Conservation (phyloP, 2,329 filamentous ascomycete genomes). For the Claviceps citrina region DNA sequence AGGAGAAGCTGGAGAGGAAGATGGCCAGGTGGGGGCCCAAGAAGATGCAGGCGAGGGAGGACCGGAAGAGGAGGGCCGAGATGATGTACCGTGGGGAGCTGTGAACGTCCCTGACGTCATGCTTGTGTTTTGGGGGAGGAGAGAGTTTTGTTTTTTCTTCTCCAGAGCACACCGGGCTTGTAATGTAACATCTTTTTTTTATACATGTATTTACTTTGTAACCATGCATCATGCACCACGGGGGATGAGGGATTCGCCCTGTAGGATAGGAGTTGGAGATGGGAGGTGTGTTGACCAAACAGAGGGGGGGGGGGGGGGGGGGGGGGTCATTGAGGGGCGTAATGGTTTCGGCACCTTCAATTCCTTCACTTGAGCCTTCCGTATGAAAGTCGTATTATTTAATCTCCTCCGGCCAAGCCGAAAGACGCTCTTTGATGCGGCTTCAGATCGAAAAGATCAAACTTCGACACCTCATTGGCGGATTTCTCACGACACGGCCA, state of each 20-base stretch:
- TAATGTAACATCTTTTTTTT: too few relatives aligned
- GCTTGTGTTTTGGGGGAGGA: too few relatives aligned
- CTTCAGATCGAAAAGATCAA: not conserved
- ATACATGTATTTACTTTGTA: too few relatives aligned
- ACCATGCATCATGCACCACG: too few relatives aligned
- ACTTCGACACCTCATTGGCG: not conserved
- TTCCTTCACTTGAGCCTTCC: constrained; percentile 12
- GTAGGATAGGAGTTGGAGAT: too few relatives aligned
- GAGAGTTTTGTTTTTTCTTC: too few relatives aligned
- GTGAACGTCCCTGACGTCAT: too few relatives aligned
- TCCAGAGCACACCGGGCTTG: too few relatives aligned
- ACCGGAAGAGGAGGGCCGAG: constrained; percentile 36
- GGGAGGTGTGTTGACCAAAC: too few relatives aligned
- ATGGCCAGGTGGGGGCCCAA: constrained; percentile 43
- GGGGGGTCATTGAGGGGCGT: constrained; percentile 10
- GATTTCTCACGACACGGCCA: not conserved
- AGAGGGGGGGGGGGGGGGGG: too few relatives aligned
- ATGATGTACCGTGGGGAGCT: constrained; percentile 38
- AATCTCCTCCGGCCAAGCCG: constrained; percentile 6
- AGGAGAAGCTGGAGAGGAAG: constrained; percentile 30
- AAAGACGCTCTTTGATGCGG: not conserved
- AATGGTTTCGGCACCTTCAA: constrained; percentile 11
- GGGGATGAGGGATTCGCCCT: too few relatives aligned
- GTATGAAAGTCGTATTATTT: constrained; percentile 6
- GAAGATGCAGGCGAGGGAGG: constrained; percentile 37